Evolutionary conservation across 1,284 basidiomycete genomes (phyloP).

Genomic region (Fomitopsis schrenkii): DNA sequence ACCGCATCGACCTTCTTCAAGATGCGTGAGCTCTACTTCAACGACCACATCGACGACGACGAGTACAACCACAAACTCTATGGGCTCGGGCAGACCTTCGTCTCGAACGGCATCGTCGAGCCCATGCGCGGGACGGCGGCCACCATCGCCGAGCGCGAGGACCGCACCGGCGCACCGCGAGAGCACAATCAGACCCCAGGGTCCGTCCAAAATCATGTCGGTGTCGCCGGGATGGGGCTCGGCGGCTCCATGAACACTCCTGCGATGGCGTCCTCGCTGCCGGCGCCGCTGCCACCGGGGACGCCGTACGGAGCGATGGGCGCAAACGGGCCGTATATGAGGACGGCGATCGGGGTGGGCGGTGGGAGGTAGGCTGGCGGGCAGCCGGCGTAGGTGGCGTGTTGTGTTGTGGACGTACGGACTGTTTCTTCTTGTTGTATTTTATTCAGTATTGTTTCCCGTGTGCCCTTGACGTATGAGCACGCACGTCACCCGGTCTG

Average conservation of each 20-base stretch:
- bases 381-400: not conserved
- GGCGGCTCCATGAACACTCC: conserved; percentile 36
- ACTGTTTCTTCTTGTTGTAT: conserved; percentile 12
- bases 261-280: conserved; percentile 30
- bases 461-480: not conserved
- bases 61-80: conserved; percentile 77
- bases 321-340: conserved; percentile 57
- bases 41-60: conserved; percentile 76
- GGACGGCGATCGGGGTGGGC: conserved; percentile 55
- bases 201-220: conserved; percentile 29
- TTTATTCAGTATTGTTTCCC: not conserved
- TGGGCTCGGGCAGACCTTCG: conserved; percentile 73
- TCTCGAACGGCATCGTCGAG: conserved; percentile 61
- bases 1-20: conserved; percentile 96
- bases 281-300: conserved; percentile 41
- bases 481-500: not conserved
- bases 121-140: conserved; percentile 58
- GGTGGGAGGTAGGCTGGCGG: conserved; percentile 45
- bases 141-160: conserved; percentile 75
- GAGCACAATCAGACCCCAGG: conserved; percentile 60
- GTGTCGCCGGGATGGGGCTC: conserved; percentile 36
- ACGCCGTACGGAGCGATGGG: conserved; percentile 57
- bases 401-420: conserved; percentile 2
- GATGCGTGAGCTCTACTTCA: conserved; percentile 90
- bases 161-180: conserved; percentile 46